Percentiles rank a stretch among this genome's conserved stretches.
These are phyloP conservation scores for Tolypocladium amazonense DNA, from an alignment of 2,329 filamentous ascomycete genomes.

Conservation along the genomic window DNA sequence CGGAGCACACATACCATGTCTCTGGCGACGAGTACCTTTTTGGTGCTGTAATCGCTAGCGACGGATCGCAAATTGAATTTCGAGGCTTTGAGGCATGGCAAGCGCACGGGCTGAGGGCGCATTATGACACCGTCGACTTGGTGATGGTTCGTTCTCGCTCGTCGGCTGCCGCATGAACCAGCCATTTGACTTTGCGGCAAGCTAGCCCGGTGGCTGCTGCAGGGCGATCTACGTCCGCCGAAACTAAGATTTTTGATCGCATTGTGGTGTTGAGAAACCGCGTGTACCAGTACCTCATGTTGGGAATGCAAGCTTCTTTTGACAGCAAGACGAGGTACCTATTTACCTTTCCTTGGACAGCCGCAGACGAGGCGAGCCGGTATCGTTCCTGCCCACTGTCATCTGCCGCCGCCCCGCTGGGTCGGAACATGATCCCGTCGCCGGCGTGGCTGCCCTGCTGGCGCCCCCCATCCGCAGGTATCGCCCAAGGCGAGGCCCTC, in stretches of 20 bases:
- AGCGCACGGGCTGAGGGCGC: not conserved
- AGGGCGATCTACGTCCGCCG: not conserved
- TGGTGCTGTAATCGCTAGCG: not conserved
- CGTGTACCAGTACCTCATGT: no score
- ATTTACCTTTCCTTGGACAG: not conserved
- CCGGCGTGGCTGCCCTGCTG: not conserved
- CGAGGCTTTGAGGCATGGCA: not conserved
- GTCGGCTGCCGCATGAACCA: not conserved
- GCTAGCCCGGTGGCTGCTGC: not conserved
- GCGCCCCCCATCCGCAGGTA: not conserved
- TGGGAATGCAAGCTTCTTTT: not conserved
- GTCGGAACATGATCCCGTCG: not conserved
- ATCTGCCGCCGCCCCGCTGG: slow-evolving; percentile 3
- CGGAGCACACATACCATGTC: not conserved
- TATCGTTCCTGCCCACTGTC: not conserved
- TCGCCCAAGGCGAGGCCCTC: not conserved
- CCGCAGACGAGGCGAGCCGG: not conserved
- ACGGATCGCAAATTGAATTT: not conserved
- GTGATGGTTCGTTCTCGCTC: not conserved
- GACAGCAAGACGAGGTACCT: not conserved
- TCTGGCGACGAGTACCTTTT: not conserved
- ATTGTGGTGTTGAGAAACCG: not conserved
- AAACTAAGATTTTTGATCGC: not conserved
- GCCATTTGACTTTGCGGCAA: not conserved
- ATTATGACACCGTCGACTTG: not conserved